Percentiles rank a stretch among this genome's conserved stretches.
phyloP scores from a whole-genome alignment of 202 grass and related monocot species.

The Carex sylvatica region DNA sequence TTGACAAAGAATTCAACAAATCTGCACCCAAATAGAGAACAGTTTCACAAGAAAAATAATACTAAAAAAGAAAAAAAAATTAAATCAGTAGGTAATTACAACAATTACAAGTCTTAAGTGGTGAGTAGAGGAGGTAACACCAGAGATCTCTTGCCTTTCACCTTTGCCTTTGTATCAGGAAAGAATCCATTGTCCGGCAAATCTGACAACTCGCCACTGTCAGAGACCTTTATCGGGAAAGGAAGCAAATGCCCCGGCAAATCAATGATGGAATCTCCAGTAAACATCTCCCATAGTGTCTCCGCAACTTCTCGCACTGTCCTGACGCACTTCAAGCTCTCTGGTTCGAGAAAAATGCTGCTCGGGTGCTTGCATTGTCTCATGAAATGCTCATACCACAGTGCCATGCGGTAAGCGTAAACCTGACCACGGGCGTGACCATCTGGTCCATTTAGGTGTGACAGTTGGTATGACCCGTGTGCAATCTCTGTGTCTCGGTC shows the following conservation, averaged over 20 bases:
- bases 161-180: conserved; percentile 58
- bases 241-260: conserved; percentile 70
- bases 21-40: neutral
- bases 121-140: conserved; percentile 59
- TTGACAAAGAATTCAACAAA: neutral
- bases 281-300: conserved; percentile 57
- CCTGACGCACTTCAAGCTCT: conserved; percentile 67
- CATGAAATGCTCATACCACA: conserved; percentile 87
- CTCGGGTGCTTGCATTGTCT: conserved; percentile 1
- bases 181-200: conserved; percentile 52
- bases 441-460: conserved; percentile 48
- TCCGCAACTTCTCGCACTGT: conserved; percentile 43
- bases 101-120: conserved; percentile 38
- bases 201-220: conserved; percentile 48
- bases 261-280: conserved; percentile 44
- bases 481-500: conserved; percentile 84
- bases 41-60: neutral
- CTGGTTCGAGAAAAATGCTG: conserved; percentile 37
- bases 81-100: neutral
- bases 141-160: conserved; percentile 57
- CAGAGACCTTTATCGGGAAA: conserved; percentile 66
- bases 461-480: conserved; percentile 83
- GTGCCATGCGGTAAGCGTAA: conserved; percentile 62
- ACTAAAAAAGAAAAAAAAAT: too few species aligned
- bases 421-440: conserved; percentile 42